Base-by-base conservation (phyloP, 2,329 filamentous ascomycete species). In the Colletotrichum sp. region DNA sequence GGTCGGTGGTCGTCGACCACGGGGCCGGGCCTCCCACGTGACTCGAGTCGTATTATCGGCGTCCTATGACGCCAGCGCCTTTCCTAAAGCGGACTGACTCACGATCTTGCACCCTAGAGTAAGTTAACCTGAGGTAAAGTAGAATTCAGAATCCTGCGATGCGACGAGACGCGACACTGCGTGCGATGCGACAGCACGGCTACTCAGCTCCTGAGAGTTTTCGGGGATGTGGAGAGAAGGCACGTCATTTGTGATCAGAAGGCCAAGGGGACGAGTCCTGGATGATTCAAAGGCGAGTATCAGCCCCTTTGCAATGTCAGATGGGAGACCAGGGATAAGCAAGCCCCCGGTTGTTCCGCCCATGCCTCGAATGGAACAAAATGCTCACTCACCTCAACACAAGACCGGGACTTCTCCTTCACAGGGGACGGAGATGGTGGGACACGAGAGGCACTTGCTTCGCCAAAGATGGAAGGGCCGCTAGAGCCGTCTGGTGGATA, bases 51-150 rank as follows among this genome's bases (percentile, higher is more conserved):
- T 48, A 64, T 64, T 62, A 73, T 75, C 28, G 63, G 32, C 43
- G 26, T 36, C 21, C n/a, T 26, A 75, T 73, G 69, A 75, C 73
- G 73, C 73, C 73, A 59, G 34, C 69, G 64, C 58, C 63, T 69
- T 75, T 36, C 69, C 69, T 16, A 38, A 69, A 64, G 26, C 18
- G 64, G 68, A 30, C 32, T 63, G 30, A 14, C 18, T 5, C 3
- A 43, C 48, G 24, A 75, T 75, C 69, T 61, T 36, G 58, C 69
- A 73, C 62, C 56, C 56, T 52, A 52, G 43, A 52, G 43, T 4
- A 52, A 52, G 43, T 52, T 21, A 24, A 52, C 43, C 43, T 52
- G 43, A 52, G 43, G 43, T 52, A 2, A 21, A 21, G 9, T 14
- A n/a, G 32, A 62, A 9, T 26, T 18, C 30, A 43, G 55, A 56